Evolutionary conservation across 768 basidiomycete genomes (phyloP).

Genomic region (Kwoniella sp.): DNA sequence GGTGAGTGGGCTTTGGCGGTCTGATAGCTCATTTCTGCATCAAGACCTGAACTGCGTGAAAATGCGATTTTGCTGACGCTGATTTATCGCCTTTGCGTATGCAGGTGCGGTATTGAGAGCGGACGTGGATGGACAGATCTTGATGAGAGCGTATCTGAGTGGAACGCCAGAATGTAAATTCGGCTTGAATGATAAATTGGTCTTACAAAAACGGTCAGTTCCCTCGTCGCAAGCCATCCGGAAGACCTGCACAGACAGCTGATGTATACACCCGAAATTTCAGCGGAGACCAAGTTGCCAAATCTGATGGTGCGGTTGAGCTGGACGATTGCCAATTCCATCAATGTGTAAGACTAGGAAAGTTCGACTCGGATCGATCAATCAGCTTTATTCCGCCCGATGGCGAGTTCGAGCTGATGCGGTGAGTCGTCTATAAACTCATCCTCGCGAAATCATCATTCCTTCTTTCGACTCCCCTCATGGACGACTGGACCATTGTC

Average conservation of each 20-base stretch:
- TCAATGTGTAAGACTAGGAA: constrained; percentile 91
- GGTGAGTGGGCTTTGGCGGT: constrained; percentile 60
- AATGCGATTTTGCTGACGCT: not conserved
- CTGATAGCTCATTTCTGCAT: not conserved
- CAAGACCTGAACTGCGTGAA: not conserved
- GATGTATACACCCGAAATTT: too few relatives aligned
- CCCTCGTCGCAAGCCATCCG: too few relatives aligned
- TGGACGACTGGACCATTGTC: too few relatives aligned
- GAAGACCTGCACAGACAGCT: too few relatives aligned
- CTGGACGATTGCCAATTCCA: constrained; percentile 98
- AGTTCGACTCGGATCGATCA: constrained; percentile 89
- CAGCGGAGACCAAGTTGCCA: constrained; percentile 40
- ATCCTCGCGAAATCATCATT: constrained; percentile 1
- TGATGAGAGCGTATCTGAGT: constrained; percentile 95
- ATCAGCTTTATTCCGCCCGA: constrained; percentile 98
- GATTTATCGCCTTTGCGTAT: not conserved
- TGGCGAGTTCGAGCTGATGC: constrained; percentile 98
- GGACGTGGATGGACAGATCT: constrained; percentile 95
- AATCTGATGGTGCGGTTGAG: constrained; percentile 71
- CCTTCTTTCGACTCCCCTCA: too few relatives aligned
- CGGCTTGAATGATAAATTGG: constrained; percentile 95
- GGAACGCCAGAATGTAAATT: constrained; percentile 99
- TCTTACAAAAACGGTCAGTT: constrained; percentile 81
- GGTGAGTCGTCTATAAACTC: constrained; percentile 63
- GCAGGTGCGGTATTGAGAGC: constrained; percentile 88